These are phyloP conservation scores for Penstemon eatonii DNA, from an alignment of 257 asterid species.

Conservation along the genomic window DNA sequence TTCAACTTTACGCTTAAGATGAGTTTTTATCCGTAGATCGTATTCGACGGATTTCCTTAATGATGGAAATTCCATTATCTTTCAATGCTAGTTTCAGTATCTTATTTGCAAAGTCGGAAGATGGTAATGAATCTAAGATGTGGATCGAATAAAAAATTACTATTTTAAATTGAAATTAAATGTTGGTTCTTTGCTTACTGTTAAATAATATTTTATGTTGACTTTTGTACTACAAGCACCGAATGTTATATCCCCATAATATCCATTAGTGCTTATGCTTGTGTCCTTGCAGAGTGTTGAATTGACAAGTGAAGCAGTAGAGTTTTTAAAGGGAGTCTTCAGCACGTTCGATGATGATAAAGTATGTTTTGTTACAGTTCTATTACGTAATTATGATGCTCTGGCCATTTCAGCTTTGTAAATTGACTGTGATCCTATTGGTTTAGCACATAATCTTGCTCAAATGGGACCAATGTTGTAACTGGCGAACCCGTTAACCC, in stretches of 20 bases:
- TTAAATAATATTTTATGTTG: background rate
- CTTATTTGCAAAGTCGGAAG: constrained; percentile 4
- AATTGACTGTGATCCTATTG: background rate
- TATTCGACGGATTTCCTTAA: constrained; percentile 10
- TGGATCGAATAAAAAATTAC: background rate
- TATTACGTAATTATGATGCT: constrained; percentile 18
- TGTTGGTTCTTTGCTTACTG: constrained; percentile 4
- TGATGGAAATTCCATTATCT: constrained; percentile 7
- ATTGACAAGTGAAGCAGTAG: constrained; percentile 92
- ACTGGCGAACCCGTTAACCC: no score
- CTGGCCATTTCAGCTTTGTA: background rate
- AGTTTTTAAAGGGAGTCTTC: constrained; percentile 92
- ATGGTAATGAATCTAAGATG: constrained; percentile 11
- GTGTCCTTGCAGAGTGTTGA: constrained; percentile 83
- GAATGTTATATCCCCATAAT: constrained; percentile 2
- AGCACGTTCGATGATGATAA: constrained; percentile 85
- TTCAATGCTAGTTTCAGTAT: constrained; percentile 9
- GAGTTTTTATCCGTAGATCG: constrained; percentile 17
- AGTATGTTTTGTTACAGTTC: constrained; percentile 46
- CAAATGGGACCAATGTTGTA: no score
- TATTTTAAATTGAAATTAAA: background rate
- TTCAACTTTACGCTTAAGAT: background rate
- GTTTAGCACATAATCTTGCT: no score
- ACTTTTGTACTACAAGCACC: constrained; percentile 12
- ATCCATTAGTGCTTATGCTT: constrained; percentile 6